These are phyloP conservation scores for Yarrowia sp. DNA, from an alignment of 805 yeast genomes.

Conservation along the genomic window DNA sequence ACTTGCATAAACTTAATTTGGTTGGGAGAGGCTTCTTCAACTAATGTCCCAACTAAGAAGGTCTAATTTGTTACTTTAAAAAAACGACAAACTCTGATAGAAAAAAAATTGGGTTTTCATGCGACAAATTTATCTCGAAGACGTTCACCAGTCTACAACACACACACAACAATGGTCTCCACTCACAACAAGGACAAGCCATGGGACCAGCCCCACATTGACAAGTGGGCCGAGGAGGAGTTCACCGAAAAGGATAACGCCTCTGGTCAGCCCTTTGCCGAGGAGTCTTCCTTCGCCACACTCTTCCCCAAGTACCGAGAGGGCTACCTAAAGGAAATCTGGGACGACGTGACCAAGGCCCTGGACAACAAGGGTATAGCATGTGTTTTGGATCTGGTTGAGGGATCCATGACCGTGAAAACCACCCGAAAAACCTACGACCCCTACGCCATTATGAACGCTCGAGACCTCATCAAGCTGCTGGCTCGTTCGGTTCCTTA, in stretches of 20 bases:
- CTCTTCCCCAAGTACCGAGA: slow-evolving; percentile 96
- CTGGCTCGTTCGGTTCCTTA: slow-evolving; percentile 95
- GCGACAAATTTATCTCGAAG: slow-evolving; percentile 13
- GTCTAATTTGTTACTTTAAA: neutral
- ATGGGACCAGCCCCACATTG: slow-evolving; percentile 95
- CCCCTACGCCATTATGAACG: slow-evolving; percentile 89
- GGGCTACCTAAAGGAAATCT: slow-evolving; percentile 76
- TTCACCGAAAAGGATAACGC: slow-evolving; percentile 87
- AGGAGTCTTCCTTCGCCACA: slow-evolving; percentile 92
- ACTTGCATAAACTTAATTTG: slow-evolving; percentile 2
- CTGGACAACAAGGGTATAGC: slow-evolving; percentile 68
- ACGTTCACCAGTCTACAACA: neutral
- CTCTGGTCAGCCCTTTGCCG: slow-evolving; percentile 86
- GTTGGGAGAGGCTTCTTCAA: no score
- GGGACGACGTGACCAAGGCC: slow-evolving; percentile 89
- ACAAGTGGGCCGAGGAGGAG: slow-evolving; percentile 87
- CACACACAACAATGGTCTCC: slow-evolving; percentile 62
- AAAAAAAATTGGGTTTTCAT: slow-evolving; percentile 17
- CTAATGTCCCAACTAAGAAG: neutral
- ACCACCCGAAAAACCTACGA: slow-evolving; percentile 95
- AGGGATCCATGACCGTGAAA: slow-evolving; percentile 95
- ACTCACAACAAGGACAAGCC: slow-evolving; percentile 94
- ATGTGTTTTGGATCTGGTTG: slow-evolving; percentile 86
- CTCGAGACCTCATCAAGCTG: slow-evolving; percentile 89
- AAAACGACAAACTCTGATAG: slow-evolving; percentile 2